Evolutionary conservation across 202 grass and related monocot species (phyloP).

Genomic region (Miscanthus sacchariflorus): DNA sequence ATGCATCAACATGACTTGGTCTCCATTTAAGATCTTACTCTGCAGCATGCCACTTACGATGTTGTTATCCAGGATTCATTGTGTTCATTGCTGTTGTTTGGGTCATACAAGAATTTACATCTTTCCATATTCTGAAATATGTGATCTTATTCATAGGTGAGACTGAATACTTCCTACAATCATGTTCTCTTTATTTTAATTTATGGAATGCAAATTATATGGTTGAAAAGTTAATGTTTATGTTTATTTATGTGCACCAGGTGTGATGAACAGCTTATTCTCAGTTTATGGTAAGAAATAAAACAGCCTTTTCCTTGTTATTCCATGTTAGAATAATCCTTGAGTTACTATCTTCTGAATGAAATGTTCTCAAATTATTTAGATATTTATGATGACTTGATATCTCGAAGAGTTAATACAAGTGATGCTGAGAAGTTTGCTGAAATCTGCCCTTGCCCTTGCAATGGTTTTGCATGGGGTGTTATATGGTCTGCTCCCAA

Average conservation of each 20-base stretch:
- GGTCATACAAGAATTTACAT: slow-evolving; percentile 89
- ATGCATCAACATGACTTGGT: slow-evolving; percentile 44
- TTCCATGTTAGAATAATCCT: slow-evolving; percentile 40
- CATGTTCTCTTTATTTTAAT: slow-evolving; percentile 40
- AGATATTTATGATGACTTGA: slow-evolving; percentile 99
- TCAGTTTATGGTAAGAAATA: slow-evolving; percentile 92
- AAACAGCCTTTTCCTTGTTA: neutral
- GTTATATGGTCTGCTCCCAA: slow-evolving; percentile 76
- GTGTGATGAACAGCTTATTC: slow-evolving; percentile 99
- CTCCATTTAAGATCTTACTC: slow-evolving; percentile 39
- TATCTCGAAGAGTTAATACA: slow-evolving; percentile 97
- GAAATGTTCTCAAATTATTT: slow-evolving; percentile 27
- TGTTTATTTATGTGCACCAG: slow-evolving; percentile 60
- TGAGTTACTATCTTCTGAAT: slow-evolving; percentile 19
- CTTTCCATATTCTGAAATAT: slow-evolving; percentile 77
- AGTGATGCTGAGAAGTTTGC: slow-evolving; percentile 99
- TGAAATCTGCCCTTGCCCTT: slow-evolving; percentile 97
- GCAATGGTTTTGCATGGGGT: slow-evolving; percentile 87
- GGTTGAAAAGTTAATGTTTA: slow-evolving; percentile 36
- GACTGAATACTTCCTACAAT: neutral
- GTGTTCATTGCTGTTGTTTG: slow-evolving; percentile 85
- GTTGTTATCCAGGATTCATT: slow-evolving; percentile 78
- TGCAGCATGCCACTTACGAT: slow-evolving; percentile 44
- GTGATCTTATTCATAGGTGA: slow-evolving; percentile 98
- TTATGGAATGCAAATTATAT: slow-evolving; percentile 2